Evolutionary conservation across 2,329 filamentous ascomycete species (phyloP).

Genomic region (Fusarium dimerum): DNA sequence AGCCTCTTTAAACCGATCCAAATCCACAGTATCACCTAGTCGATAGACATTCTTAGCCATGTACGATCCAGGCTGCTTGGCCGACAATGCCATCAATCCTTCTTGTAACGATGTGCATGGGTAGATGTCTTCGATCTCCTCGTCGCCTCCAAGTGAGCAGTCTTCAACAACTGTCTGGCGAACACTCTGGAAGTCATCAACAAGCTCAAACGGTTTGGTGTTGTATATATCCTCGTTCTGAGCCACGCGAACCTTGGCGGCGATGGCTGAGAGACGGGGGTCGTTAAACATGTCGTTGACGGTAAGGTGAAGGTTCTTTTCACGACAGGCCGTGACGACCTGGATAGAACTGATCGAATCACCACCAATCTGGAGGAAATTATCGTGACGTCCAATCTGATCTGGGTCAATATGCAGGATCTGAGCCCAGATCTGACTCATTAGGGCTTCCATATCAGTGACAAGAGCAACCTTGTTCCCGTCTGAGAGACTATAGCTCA

Average conservation of each 20-base stretch:
- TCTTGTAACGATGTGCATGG: slow-evolving; percentile 24
- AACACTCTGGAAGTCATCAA: slow-evolving; percentile 1
- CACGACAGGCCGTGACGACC: slow-evolving; percentile 24
- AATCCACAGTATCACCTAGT: slow-evolving; percentile 8
- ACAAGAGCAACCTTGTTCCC: slow-evolving; percentile 35
- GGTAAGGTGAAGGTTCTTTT: no score
- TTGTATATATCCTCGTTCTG: no score
- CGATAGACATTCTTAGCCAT: slow-evolving; percentile 23
- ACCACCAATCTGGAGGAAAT: no score
- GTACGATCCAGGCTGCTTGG: slow-evolving; percentile 17
- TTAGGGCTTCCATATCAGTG: slow-evolving; percentile 26
- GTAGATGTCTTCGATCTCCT: slow-evolving; percentile 12
- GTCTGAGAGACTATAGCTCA: slow-evolving; percentile 12
- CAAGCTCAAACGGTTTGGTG: no score
- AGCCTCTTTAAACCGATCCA: slow-evolving; percentile 13
- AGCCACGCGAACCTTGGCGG: no score
- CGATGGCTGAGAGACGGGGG: no score
- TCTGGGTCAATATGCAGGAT: slow-evolving; percentile 6
- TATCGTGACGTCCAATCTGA: slow-evolving; percentile 27
- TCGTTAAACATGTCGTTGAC: no score
- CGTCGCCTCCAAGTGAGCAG: neutral
- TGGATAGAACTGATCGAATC: slow-evolving; percentile 29
- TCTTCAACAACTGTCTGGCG: neutral
- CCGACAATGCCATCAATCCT: slow-evolving; percentile 24
- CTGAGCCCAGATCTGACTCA: slow-evolving; percentile 17